Percentiles rank a stretch among this genome's conserved stretches.
Conservation (phyloP, 2,329 filamentous ascomycete species). For the Aaosphaeria arxii region DNA sequence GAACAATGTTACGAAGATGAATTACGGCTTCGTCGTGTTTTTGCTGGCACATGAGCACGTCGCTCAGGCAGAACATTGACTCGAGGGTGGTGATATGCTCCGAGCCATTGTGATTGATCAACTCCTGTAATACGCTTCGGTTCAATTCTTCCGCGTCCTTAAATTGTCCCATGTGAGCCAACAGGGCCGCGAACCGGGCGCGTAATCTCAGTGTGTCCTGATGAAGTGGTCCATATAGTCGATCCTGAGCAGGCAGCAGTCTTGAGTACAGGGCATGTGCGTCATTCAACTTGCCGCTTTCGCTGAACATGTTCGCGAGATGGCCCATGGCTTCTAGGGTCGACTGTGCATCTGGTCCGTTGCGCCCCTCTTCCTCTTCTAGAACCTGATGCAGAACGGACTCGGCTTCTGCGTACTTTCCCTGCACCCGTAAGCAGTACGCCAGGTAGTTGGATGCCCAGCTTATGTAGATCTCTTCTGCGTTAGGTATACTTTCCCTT, state of each 20-base stretch:
- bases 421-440: neutral
- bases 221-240: slow-evolving; percentile 1
- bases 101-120: no score
- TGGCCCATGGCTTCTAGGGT: neutral
- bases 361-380: neutral
- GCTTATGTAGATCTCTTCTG: neutral
- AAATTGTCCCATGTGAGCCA: neutral
- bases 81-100: no score
- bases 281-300: neutral
- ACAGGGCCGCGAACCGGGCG: neutral
- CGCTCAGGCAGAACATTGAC: no score
- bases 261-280: neutral
- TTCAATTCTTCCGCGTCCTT: neutral
- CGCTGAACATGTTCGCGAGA: neutral
- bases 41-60: no score
- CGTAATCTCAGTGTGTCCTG: neutral
- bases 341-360: neutral
- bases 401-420: neutral
- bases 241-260: neutral
- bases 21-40: no score
- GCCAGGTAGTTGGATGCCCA: neutral
- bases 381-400: no score
- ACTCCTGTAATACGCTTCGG: neutral
- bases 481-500: neutral
- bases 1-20: no score